These are phyloP conservation scores for Populus simonii DNA, from an alignment of 345 rosid species.

Conservation along the genomic window DNA sequence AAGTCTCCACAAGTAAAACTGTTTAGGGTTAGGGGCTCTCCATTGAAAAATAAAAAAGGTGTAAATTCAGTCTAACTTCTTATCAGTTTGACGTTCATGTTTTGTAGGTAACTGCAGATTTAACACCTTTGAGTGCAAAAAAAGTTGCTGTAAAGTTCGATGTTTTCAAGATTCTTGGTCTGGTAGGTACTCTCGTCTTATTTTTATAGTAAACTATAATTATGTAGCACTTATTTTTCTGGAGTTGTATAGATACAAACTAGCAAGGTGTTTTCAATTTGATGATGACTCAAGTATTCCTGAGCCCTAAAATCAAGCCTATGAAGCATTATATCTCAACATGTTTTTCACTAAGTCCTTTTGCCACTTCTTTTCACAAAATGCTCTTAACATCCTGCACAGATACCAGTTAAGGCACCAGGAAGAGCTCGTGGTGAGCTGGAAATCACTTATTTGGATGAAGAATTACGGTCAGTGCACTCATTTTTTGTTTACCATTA, in stretches of 20 bases:
- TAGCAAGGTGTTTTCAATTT: neutral
- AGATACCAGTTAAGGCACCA: constrained; percentile 65
- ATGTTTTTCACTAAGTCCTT: neutral
- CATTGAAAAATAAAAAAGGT: neutral
- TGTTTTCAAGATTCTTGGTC: constrained; percentile 65
- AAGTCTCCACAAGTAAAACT: neutral
- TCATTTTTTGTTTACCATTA: neutral
- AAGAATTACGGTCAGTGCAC: constrained; percentile 46
- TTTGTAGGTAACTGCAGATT: constrained; percentile 77
- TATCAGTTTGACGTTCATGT: constrained; percentile 5
- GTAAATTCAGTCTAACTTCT: neutral
- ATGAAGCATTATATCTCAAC: neutral
- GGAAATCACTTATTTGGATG: constrained; percentile 61
- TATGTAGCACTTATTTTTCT: neutral
- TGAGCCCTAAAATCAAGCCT: neutral
- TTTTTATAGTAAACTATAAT: neutral
- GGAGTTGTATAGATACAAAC: neutral
- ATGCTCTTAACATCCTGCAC: neutral
- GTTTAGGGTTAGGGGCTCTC: neutral
- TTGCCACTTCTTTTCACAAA: neutral
- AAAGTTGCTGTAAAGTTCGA: constrained; percentile 87
- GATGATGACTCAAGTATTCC: neutral
- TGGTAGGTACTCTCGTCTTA: constrained; percentile 42
- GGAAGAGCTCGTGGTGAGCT: constrained; percentile 58
- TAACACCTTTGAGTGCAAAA: constrained; percentile 65